Conservation (phyloP, 306 rosid genomes). For the Cicer pinnatifidum region DNA sequence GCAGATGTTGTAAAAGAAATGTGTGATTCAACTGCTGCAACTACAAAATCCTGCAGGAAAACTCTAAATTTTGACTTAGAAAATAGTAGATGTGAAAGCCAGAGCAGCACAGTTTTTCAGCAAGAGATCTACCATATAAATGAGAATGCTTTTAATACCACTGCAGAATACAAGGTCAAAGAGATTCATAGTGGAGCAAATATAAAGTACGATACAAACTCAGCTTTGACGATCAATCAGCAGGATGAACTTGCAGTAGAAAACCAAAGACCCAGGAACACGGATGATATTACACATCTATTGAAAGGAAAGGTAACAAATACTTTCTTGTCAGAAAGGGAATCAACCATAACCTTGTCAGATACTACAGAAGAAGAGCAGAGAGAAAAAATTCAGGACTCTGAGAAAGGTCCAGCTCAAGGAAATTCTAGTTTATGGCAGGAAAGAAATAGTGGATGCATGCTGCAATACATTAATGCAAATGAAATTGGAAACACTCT, state of each 20-base stretch:
- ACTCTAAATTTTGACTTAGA: conserved; percentile 67
- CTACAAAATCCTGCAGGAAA: conserved; percentile 65
- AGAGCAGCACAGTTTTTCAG: conserved; percentile 45
- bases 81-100: conserved; percentile 49
- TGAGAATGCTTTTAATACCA: conserved; percentile 37
- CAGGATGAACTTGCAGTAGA: conserved; percentile 44
- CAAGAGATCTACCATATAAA: conserved; percentile 50
- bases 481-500: conserved; percentile 42
- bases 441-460: conserved; percentile 46
- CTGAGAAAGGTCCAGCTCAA: conserved; percentile 43
- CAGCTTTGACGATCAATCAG: conserved; percentile 41
- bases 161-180: conserved; percentile 44
- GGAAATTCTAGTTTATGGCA: conserved; percentile 47
- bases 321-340: conserved; percentile 43
- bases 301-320: conserved; percentile 44
- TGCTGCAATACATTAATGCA: conserved; percentile 48
- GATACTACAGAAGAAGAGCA: conserved; percentile 41
- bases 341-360: conserved; percentile 44
- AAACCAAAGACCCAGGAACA: conserved; percentile 46
- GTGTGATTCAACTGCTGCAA: conserved; percentile 37
- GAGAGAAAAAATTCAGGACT: conserved; percentile 37
- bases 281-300: conserved; percentile 38
- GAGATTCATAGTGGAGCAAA: conserved; percentile 44
- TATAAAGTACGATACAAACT: conserved; percentile 39
- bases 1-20: conserved; percentile 46